Evolutionary conservation across 1,284 basidiomycete species (phyloP).

Genomic region (Phenoliferia sp.): DNA sequence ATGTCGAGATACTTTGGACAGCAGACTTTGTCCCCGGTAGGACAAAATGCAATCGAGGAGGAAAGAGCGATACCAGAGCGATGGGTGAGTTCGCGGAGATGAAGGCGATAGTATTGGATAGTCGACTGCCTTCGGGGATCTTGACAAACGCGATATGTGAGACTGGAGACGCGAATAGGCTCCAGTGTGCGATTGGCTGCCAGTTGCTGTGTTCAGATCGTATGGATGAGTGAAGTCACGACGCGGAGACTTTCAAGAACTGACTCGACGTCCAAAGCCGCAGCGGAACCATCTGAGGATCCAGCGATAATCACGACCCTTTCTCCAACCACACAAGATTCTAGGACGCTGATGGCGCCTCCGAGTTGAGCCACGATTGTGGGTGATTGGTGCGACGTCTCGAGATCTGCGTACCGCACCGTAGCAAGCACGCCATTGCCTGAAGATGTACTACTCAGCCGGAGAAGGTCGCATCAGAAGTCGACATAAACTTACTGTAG

Average conservation of each 20-base stretch:
- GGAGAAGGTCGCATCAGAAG: too few species aligned
- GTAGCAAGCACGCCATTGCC: background rate
- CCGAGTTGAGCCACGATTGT: background rate
- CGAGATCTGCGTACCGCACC: background rate
- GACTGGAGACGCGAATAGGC: conserved; percentile 62
- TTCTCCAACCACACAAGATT: conserved; percentile 6
- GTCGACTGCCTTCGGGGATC: background rate
- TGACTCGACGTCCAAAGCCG: conserved; percentile 62
- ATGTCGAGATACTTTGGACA: conserved; percentile 61
- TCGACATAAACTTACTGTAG: background rate
- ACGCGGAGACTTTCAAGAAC: conserved; percentile 28
- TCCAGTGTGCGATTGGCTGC: conserved; percentile 61
- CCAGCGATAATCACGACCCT: conserved; percentile 57
- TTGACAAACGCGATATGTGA: conserved; percentile 55
- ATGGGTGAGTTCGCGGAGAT: conserved; percentile 25
- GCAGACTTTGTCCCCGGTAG: conserved; percentile 70
- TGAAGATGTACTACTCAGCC: background rate
- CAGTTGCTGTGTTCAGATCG: conserved; percentile 51
- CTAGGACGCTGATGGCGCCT: conserved; percentile 21
- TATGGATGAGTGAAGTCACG: background rate
- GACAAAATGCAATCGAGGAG: conserved; percentile 48
- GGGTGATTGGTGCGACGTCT: background rate
- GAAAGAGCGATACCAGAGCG: conserved; percentile 22
- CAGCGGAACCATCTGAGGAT: conserved; percentile 65
- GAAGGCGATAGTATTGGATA: conserved; percentile 16